Evolutionary conservation across 306 rosid species (phyloP), one percentile per base, ranked within the genome.

Genomic region (Lathyrus tuberosus): DNA sequence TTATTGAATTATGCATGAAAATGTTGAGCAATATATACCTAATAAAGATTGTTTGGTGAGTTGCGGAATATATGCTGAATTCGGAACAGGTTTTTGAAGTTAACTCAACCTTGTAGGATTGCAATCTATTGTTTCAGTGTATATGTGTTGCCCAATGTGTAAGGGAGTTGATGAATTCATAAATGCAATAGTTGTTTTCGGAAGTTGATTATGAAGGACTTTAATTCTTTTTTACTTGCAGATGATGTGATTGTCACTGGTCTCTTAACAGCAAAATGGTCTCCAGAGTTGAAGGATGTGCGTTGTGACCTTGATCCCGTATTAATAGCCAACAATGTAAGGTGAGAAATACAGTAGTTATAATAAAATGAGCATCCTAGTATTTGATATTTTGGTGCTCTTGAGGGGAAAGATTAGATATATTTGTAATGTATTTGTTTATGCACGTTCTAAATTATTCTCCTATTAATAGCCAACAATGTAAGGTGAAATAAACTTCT

Each of bases 251-350:
- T 90, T n/a, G 89, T 86, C 78, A 82, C 97, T 7, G 98, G 98
- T 30, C 76, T 90, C 62, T 81, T 93, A 79, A 93, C 94, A 41
- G 97, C 98, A 64, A 93, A 78, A 82, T 93, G 98, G 98, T 86
- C 98, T 62, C 88, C 97, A 54, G 98, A 90, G 72, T 76, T 93
- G 72, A 93, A 90, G 84, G 97, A 88, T 76, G 98, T 93, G 42
- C 90, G 98, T 15, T 93, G 98, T 17, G 96, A 93, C 70, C 97
- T 93, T 66, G 97, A 90, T 82, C 96, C 98, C 24, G 77, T 93
- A 62, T 74, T 93, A 52, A 77, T 93, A 81, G 96, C 97, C 68
- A 93, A 93, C 84, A 86, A 77, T 66, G 63, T 88, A 74, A 90
- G 97, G 98, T 90, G 81, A 35, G 40, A 35, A 35, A 35, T 18